Base-by-base conservation (phyloP, 2,329 filamentous ascomycete species). In the Ascochyta viciae-villosae region DNA sequence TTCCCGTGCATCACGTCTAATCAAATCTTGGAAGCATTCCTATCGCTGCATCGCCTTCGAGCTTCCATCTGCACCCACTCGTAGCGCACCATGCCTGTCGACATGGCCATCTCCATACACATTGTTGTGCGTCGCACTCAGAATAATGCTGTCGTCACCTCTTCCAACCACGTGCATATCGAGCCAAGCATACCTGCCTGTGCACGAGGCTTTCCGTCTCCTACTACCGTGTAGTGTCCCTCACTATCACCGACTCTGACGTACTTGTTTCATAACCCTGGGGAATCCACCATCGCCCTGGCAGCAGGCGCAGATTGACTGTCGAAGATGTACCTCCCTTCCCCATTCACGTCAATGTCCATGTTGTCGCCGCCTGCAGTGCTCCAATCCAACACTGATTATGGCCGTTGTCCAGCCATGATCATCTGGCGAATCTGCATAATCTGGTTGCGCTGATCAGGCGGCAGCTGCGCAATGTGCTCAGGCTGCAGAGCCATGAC, bases 401-500 rank as follows among this genome's bases (percentile, higher is more conserved):
- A 56, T 40, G 48, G 60, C 23, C 65, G 62, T 23, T 61, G 61
- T 16, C 69, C 71, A 23, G 51, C 60, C 67, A 72, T 80, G 65
- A 91, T 82, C 51, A 85, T 83, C 62, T 89, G 87, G 50, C 92
- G 83, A 52, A 97, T 79, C 34, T 88, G 82, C 79, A 96, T 84
- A 51, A 98, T 89, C 75, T 97, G 92, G 58, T 85, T 85, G 50
- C 89, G 83, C 69, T 95, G 89, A 19, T 85, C 84, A 34, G 91
- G 89, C 6, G 89, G 87, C 44, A 97, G 80, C 69, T 87, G 85
- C 72, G 94, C 89, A 65, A 98, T 92, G 53, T 91, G 86, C 55
- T 90, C 84, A 68, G 91, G 89, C 2, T 92, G 86, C 79, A 97
- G 87, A 50, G 84, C 85, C 80, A 97, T 82, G 43, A 97, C 89